Conservation (phyloP, 2,329 filamentous ascomycete species). For the Xylariaceae sp. region DNA sequence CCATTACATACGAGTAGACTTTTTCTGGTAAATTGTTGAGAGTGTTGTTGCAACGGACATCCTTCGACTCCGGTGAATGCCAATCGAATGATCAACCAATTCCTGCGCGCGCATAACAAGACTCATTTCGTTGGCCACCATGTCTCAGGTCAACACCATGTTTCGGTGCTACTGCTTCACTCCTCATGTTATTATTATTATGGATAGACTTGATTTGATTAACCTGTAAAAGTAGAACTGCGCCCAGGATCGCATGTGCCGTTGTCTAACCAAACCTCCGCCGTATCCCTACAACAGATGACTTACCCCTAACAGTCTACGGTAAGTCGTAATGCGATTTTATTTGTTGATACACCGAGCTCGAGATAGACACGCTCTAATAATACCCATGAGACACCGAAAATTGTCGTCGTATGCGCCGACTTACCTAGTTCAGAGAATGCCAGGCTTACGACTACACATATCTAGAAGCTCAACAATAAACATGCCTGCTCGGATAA, state of each 20-base stretch:
- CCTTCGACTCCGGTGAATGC: no score
- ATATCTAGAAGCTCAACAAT: conserved; percentile 14
- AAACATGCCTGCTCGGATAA: conserved; percentile 6
- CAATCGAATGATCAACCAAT: no score
- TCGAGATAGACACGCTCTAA: background rate
- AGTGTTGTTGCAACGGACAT: no score
- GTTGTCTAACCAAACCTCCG: no score
- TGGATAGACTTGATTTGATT: background rate
- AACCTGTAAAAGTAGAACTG: background rate
- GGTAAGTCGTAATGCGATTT: no score
- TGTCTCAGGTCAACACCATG: conserved; percentile 17
- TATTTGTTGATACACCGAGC: no score
- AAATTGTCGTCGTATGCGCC: background rate
- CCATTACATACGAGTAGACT: no score
- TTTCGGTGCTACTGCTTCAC: conserved; percentile 17
- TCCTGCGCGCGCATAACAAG: no score
- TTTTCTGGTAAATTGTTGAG: no score
- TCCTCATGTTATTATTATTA: background rate
- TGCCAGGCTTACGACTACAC: background rate
- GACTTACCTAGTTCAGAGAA: background rate
- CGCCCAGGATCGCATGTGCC: no score
- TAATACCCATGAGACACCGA: background rate
- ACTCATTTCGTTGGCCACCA: conserved; percentile 2
- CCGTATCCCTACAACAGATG: no score
- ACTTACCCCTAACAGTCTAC: no score